Evolutionary conservation across 495 filamentous ascomycete genomes (phyloP).

Genomic region (Tuber aestivum): DNA sequence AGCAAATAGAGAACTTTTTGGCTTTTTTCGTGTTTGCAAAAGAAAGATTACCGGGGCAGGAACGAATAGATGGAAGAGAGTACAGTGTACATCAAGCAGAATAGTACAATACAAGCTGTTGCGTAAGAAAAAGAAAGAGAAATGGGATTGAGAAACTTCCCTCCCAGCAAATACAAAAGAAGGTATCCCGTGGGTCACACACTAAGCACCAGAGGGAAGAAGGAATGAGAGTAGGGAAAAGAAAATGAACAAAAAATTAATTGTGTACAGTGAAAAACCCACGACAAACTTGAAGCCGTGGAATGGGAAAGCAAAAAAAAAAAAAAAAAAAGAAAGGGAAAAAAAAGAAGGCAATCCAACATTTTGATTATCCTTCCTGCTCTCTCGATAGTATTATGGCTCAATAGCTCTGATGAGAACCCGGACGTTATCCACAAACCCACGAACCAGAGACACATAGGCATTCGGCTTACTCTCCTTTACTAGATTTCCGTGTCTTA

Average conservation of each 20-base stretch:
- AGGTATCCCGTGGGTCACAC: not conserved
- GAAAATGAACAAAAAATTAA: not conserved
- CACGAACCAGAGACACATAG: slow-evolving; percentile 69
- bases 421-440: slow-evolving; percentile 77
- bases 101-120: not conserved
- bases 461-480: slow-evolving; percentile 55
- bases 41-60: not conserved
- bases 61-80: not conserved
- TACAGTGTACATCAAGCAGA: not conserved
- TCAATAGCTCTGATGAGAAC: slow-evolving; percentile 46
- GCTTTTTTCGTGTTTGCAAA: not conserved
- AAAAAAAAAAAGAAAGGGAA: not conserved
- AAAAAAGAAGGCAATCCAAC: not conserved
- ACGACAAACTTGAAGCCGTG: not conserved
- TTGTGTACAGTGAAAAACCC: not conserved
- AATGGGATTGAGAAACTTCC: not conserved
- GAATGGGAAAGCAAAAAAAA: not conserved
- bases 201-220: not conserved
- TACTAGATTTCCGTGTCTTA: slow-evolving; percentile 62
- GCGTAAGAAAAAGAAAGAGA: not conserved
- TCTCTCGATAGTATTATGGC: not conserved
- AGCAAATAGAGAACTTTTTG: not conserved
- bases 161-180: not conserved
- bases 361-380: not conserved
- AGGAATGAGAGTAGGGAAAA: not conserved